Percentiles rank a stretch among this genome's conserved stretches.
Conservation (phyloP, 768 basidiomycete species). For the Baorangia bicolor region DNA sequence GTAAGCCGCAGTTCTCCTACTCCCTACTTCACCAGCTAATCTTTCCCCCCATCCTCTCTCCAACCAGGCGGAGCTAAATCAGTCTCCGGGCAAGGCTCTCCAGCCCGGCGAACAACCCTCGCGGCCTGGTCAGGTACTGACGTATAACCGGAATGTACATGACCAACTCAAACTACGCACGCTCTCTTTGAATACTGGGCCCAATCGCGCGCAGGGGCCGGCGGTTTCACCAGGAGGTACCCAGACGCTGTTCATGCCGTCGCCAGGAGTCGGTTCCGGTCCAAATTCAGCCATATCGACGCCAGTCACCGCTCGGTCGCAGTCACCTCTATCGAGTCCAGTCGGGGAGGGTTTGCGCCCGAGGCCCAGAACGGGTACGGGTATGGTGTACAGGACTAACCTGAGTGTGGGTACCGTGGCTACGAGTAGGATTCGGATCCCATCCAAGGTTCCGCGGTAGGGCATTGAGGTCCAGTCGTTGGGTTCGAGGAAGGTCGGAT, state of each 20-base stretch:
- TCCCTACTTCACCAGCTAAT: not conserved
- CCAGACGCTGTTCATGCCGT: conserved; percentile 21
- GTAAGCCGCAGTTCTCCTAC: conserved; percentile 19
- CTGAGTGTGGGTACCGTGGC: conserved; percentile 17
- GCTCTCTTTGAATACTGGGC: conserved; percentile 9
- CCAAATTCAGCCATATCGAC: conserved; percentile 11
- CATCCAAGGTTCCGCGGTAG: conserved; percentile 23
- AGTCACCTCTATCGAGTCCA: conserved; percentile 20
- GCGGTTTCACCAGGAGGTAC: conserved; percentile 20
- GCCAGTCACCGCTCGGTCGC: conserved; percentile 14
- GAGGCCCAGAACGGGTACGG: conserved; percentile 62
- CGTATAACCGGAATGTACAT: conserved; percentile 36
- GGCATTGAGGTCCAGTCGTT: not conserved
- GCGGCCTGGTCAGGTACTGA: conserved; percentile 26
- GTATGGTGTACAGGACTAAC: conserved; percentile 60
- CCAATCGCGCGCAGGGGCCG: conserved; percentile 4
- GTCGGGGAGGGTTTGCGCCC: conserved; percentile 34
- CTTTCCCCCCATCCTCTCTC: not conserved
- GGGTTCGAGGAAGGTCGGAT: not conserved
- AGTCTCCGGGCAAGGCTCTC: conserved; percentile 4
- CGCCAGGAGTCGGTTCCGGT: not conserved
- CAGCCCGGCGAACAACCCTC: conserved; percentile 27
- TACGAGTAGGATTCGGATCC: conserved; percentile 41
- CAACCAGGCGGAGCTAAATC: conserved; percentile 13
- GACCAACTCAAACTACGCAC: conserved; percentile 31